phyloP scores from a whole-genome alignment of 768 basidiomycete genomes.

The Tricholoma matsutake region DNA sequence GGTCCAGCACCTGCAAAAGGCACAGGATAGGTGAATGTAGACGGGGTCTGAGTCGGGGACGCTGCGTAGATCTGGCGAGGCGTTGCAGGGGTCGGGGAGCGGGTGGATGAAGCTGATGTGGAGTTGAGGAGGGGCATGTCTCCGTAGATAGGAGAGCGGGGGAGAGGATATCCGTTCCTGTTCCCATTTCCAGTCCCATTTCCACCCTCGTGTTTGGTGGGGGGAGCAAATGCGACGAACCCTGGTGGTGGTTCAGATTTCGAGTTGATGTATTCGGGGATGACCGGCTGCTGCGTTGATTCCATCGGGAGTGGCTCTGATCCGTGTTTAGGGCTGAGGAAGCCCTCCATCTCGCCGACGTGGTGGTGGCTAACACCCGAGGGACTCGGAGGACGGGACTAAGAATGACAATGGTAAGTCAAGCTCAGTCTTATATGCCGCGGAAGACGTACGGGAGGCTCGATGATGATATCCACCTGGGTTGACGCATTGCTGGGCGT shows the following conservation, averaged over 20 bases:
- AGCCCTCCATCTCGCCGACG: neutral
- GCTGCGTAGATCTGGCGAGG: neutral
- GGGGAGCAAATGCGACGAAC: neutral
- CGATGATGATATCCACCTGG: constrained; percentile 9
- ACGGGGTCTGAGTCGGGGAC: neutral
- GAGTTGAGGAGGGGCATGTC: neutral
- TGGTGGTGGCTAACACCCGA: neutral
- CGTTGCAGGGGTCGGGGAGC: neutral
- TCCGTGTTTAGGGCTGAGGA: constrained; percentile 1
- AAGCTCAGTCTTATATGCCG: neutral
- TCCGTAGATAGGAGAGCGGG: neutral
- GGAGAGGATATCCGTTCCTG: neutral
- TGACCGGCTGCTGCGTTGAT: neutral
- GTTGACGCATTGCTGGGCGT: constrained; percentile 9
- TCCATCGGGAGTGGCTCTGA: neutral
- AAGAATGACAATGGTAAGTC: neutral
- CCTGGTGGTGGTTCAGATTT: neutral
- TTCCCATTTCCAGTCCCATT: neutral
- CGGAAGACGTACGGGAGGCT: constrained; percentile 12
- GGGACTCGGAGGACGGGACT: constrained; percentile 5
- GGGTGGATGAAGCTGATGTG: neutral
- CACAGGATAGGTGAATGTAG: neutral
- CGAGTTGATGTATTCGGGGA: neutral
- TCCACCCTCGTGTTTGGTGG: neutral
- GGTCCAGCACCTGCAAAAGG: neutral